Conservation (phyloP, 257 asterid species). For the Rehmannia glutinosa region DNA sequence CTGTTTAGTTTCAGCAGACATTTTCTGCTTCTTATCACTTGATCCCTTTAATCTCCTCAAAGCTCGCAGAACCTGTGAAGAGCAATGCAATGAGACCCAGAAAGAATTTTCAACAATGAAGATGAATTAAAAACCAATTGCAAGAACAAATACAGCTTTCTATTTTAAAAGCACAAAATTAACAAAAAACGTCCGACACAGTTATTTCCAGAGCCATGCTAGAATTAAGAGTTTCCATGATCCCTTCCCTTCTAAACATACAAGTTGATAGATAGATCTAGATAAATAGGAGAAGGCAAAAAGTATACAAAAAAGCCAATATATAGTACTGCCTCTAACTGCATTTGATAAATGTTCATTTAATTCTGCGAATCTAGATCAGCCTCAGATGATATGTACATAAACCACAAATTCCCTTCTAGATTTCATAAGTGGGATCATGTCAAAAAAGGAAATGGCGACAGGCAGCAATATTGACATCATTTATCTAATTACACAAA, state of each 20-base stretch:
- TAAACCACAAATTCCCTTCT: not conserved
- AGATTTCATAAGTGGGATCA: not conserved
- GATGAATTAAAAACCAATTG: not conserved
- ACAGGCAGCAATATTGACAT: constrained; percentile 7
- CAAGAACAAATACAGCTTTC: constrained; percentile 6
- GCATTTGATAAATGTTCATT: not conserved
- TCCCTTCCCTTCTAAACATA: too few relatives aligned
- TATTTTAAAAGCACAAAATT: not conserved
- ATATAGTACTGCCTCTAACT: not conserved
- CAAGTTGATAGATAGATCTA: not conserved
- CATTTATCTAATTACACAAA: not conserved
- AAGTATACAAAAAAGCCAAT: not conserved
- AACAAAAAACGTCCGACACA: not conserved
- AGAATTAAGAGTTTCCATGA: too few relatives aligned
- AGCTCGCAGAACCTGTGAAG: constrained; percentile 73
- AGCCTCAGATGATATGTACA: not conserved
- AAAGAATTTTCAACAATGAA: not conserved
- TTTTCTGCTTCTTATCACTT: constrained; percentile 73
- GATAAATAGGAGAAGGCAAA: not conserved
- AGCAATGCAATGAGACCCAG: constrained; percentile 12
- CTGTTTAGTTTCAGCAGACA: constrained; percentile 72
- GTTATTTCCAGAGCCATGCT: not conserved
- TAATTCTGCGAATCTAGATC: not conserved
- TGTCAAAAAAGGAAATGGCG: not conserved
- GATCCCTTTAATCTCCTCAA: constrained; percentile 95